A percentile compares a stretch with the other conserved stretches of the same genome.
Evolutionary conservation across 768 basidiomycete species (phyloP).

Genomic region (Ramaria rubella): DNA sequence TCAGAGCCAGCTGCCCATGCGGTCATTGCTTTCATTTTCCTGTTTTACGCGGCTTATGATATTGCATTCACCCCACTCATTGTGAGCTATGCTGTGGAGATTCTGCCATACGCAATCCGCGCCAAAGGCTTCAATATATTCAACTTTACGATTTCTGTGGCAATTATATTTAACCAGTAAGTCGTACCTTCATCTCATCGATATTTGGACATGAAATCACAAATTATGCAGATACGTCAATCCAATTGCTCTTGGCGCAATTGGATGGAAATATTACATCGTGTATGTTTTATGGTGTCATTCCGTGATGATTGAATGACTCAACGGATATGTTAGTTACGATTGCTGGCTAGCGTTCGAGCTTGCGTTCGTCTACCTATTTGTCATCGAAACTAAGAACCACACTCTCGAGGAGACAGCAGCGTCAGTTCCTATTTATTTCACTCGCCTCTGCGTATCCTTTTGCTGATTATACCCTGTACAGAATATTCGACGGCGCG

Average conservation of each 20-base stretch:
- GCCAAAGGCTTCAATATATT: conserved; percentile 36
- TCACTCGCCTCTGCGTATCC: background rate
- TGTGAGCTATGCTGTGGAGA: conserved; percentile 36
- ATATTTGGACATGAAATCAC: background rate
- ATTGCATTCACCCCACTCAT: conserved; percentile 35
- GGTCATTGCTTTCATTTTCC: conserved; percentile 24
- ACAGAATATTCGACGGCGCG: conserved; percentile 60
- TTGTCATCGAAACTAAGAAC: conserved; percentile 61
- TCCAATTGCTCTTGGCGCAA: conserved; percentile 28
- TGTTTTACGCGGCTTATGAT: background rate
- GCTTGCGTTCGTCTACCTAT: conserved; percentile 58
- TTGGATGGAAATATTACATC: conserved; percentile 34
- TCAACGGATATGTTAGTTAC: too few species aligned
- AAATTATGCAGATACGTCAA: conserved; percentile 27
- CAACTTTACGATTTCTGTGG: conserved; percentile 31
- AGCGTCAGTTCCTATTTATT: conserved; percentile 23
- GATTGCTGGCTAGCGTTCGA: conserved; percentile 65
- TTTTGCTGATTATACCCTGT: background rate
- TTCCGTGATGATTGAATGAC: too few species aligned
- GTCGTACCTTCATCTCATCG: background rate
- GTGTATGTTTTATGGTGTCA: too few species aligned
- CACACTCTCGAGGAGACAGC: conserved; percentile 79
- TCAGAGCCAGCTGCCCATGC: conserved; percentile 24
- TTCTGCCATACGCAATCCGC: conserved; percentile 36
- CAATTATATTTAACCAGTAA: conserved; percentile 35